phyloP scores from a whole-genome alignment of 257 asterid genomes.

The Nicotiana obtusifolia region DNA sequence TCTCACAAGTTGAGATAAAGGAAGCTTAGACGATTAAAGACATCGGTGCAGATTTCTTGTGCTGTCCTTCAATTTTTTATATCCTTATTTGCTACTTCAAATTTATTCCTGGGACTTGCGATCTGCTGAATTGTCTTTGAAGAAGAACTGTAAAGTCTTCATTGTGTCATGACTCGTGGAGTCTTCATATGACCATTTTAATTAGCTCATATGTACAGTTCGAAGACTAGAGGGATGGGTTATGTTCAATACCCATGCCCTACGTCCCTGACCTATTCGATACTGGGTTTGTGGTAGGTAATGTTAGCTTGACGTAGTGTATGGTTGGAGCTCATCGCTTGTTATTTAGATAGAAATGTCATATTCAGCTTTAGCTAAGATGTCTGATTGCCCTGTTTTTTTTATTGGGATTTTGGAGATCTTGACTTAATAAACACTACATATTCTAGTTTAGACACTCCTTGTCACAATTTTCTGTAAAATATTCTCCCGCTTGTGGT shows the following conservation, averaged over 20 bases:
- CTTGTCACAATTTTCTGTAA: neutral
- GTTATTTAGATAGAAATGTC: neutral
- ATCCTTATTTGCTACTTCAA: neutral
- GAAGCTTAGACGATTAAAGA: neutral
- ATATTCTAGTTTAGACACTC: neutral
- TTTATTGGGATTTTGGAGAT: neutral
- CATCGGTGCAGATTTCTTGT: neutral
- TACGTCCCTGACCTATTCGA: neutral
- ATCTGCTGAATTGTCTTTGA: neutral
- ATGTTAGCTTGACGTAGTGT: neutral
- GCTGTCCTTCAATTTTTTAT: neutral
- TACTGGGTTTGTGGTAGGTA: neutral
- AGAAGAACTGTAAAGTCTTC: neutral
- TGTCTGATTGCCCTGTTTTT: neutral
- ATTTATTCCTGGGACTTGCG: neutral
- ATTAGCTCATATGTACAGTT: neutral
- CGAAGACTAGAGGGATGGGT: neutral
- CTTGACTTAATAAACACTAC: neutral
- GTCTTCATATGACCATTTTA: neutral
- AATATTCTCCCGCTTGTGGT: neutral
- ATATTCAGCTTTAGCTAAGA: neutral
- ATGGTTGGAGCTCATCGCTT: neutral
- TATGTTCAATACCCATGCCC: neutral
- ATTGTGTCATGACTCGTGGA: neutral
- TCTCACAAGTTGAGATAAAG: neutral